Conservation (phyloP, 2,329 filamentous ascomycete species). For the Penicillium sp. region DNA sequence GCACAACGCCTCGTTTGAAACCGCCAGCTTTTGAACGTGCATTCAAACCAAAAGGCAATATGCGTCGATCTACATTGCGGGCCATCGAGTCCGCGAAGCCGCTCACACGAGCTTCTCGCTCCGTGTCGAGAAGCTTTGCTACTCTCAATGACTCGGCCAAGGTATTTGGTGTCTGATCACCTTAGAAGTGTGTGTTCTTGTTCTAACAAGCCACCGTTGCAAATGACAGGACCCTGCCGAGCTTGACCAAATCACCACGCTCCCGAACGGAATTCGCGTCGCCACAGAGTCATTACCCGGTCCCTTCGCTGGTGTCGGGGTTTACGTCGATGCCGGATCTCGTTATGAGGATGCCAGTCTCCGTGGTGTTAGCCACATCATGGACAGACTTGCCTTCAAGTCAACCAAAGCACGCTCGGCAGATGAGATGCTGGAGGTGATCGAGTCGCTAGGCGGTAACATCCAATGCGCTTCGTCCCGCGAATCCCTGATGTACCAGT, state of each 20-base stretch:
- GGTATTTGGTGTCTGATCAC: conserved; percentile 26
- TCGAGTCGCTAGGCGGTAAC: conserved; percentile 89
- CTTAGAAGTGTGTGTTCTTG: not conserved
- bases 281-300: conserved; percentile 93
- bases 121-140: conserved; percentile 39
- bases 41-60: conserved; percentile 22
- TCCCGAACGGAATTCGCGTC: conserved; percentile 90
- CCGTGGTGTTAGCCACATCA: conserved; percentile 90
- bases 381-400: conserved; percentile 95
- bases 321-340: conserved; percentile 94
- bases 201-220: conserved; percentile 8
- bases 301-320: conserved; percentile 90
- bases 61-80: conserved; percentile 45
- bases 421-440: conserved; percentile 82
- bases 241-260: conserved; percentile 81
- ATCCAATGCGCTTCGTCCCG: conserved; percentile 95
- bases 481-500: conserved; percentile 98
- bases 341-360: conserved; percentile 86
- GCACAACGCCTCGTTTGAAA: conserved; percentile 5
- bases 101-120: conserved; percentile 35
- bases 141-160: conserved; percentile 37
- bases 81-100: conserved; percentile 42
- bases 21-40: not conserved
- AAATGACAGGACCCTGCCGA: conserved; percentile 72
- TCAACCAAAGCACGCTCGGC: conserved; percentile 70